These are phyloP conservation scores for Sicyos edulis DNA, from an alignment of 306 rosid genomes.

Conservation along the genomic window DNA sequence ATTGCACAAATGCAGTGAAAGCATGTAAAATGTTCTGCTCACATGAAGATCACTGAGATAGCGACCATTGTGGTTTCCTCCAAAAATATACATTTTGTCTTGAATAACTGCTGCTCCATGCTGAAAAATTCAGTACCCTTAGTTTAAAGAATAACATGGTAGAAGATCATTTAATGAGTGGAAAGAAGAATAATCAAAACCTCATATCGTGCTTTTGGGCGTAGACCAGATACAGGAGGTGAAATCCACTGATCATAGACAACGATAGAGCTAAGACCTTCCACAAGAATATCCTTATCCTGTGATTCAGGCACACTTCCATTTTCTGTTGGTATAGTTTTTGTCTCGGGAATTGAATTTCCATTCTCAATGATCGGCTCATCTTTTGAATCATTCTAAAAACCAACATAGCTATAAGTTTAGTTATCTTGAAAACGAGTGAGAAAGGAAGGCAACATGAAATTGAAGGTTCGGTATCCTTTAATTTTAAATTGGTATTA, in stretches of 20 bases:
- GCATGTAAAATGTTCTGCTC: slow-evolving; percentile 31
- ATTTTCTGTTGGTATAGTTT: slow-evolving; percentile 62
- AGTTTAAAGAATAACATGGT: slow-evolving; percentile 24
- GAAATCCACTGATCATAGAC: slow-evolving; percentile 81
- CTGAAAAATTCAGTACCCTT: slow-evolving; percentile 44
- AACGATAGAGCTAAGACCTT: slow-evolving; percentile 56
- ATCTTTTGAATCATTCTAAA: slow-evolving; percentile 55
- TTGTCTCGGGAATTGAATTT: slow-evolving; percentile 58
- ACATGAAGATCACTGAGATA: slow-evolving; percentile 85
- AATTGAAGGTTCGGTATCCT: not conserved
- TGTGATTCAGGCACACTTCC: slow-evolving; percentile 56
- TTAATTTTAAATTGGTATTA: slow-evolving; percentile 2
- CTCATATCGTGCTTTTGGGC: slow-evolving; percentile 88
- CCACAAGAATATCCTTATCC: slow-evolving; percentile 71
- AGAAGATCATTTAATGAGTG: slow-evolving; percentile 8
- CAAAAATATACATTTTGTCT: slow-evolving; percentile 88
- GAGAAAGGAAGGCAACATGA: not conserved
- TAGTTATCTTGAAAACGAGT: not conserved
- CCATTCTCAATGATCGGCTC: slow-evolving; percentile 70
- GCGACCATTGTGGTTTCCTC: slow-evolving; percentile 98
- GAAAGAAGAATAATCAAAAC: slow-evolving; percentile 35
- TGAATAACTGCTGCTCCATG: slow-evolving; percentile 84
- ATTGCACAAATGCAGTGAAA: not conserved
- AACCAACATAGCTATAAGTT: slow-evolving; percentile 27
- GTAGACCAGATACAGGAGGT: slow-evolving; percentile 62